These are phyloP conservation scores for Aspergillus tubingensis DNA, from an alignment of 2,329 filamentous ascomycete species.

Conservation along the genomic window DNA sequence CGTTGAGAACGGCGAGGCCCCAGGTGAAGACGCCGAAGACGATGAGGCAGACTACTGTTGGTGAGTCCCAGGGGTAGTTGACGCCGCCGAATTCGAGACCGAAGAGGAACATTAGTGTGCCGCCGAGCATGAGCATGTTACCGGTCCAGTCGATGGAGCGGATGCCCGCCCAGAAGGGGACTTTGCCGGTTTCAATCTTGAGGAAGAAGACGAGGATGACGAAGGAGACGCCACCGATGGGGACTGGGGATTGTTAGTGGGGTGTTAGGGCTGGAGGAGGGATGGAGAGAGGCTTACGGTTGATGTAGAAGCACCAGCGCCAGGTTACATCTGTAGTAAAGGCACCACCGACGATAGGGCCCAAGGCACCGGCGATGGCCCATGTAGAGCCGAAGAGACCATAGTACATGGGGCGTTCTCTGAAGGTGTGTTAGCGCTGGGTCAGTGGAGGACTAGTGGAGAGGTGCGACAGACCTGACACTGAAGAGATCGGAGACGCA, in stretches of 20 bases:
- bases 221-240: conserved; percentile 61
- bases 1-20: conserved; percentile 68
- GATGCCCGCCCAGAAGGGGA: conserved; percentile 58
- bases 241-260: conserved; percentile 42
- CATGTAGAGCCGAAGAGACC: conserved; percentile 64
- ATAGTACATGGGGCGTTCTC: conserved; percentile 61
- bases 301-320: conserved; percentile 65
- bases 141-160: conserved; percentile 66
- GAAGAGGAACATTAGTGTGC: conserved; percentile 81
- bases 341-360: conserved; percentile 63
- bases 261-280: neutral
- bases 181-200: conserved; percentile 62
- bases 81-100: conserved; percentile 84
- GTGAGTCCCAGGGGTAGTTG: conserved; percentile 71
- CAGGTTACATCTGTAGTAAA: conserved; percentile 62
- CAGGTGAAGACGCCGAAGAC: conserved; percentile 69
- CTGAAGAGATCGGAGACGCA: conserved; percentile 65
- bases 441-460: neutral
- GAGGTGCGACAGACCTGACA: conserved; percentile 46
- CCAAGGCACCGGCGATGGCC: conserved; percentile 61
- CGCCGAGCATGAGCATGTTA: conserved; percentile 68
- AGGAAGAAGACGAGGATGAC: conserved; percentile 62
- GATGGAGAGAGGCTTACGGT: conserved; percentile 39
- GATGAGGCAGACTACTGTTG: conserved; percentile 74
- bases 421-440: conserved; percentile 22